Evolutionary conservation across 2,329 filamentous ascomycete species (phyloP).

Genomic region (Colletotrichum somersetense): DNA sequence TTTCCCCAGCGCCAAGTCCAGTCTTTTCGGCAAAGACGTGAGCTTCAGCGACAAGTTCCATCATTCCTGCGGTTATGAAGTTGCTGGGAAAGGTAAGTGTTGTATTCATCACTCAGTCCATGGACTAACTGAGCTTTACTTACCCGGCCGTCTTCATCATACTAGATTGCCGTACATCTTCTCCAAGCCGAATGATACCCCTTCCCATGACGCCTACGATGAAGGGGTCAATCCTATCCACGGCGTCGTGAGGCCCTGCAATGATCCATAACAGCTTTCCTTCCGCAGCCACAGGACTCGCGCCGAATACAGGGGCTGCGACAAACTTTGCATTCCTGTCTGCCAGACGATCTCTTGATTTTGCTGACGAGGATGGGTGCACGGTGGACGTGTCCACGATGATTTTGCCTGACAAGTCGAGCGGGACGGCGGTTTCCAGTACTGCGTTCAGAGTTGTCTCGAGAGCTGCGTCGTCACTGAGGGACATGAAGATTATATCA

Average conservation of each 20-base stretch:
- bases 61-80: slow-evolving; percentile 62
- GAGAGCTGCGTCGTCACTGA: slow-evolving; percentile 59
- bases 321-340: slow-evolving; percentile 53
- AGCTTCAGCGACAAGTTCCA: slow-evolving; percentile 62
- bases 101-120: not conserved
- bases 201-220: slow-evolving; percentile 58
- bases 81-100: slow-evolving; percentile 50
- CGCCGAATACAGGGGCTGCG: slow-evolving; percentile 63
- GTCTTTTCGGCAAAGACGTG: slow-evolving; percentile 63
- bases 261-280: slow-evolving; percentile 61
- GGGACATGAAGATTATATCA: slow-evolving; percentile 55
- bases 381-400: slow-evolving; percentile 65
- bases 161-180: slow-evolving; percentile 57
- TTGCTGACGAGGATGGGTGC: slow-evolving; percentile 57
- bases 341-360: slow-evolving; percentile 47
- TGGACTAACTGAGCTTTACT: not conserved
- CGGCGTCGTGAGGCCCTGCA: slow-evolving; percentile 55
- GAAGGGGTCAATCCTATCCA: slow-evolving; percentile 53
- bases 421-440: slow-evolving; percentile 35
- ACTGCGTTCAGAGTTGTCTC: slow-evolving; percentile 51
- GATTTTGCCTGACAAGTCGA: slow-evolving; percentile 53
- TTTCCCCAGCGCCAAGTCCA: slow-evolving; percentile 52
- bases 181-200: slow-evolving; percentile 57
- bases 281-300: slow-evolving; percentile 60
- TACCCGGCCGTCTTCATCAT: slow-evolving; percentile 63